Evolutionary conservation across 129 eudicot genomes (phyloP).

Genomic region (Lonicera japonica): DNA sequence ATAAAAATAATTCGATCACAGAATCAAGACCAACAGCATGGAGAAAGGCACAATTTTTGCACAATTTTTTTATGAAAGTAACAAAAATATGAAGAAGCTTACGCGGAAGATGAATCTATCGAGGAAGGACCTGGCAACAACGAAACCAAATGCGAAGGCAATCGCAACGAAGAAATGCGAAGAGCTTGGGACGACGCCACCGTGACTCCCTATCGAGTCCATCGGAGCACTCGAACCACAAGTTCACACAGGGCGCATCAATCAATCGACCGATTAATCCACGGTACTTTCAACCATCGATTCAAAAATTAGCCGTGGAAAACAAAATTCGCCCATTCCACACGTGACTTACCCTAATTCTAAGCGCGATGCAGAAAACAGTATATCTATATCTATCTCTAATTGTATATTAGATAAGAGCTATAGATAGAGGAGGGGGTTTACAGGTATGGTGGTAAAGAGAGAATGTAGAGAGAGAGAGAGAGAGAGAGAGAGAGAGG

Average conservation of each 20-base stretch:
- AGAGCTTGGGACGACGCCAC: constrained; percentile 34
- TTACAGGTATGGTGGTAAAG: no score
- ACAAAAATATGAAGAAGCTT: constrained; percentile 23
- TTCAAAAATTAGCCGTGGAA: neutral
- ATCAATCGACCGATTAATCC: neutral
- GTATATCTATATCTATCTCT: no score
- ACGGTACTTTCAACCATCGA: neutral
- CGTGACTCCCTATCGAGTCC: constrained; percentile 56
- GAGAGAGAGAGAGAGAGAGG: neutral
- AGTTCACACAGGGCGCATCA: constrained; percentile 12
- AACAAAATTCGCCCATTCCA: neutral
- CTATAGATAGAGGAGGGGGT: neutral
- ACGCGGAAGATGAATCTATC: constrained; percentile 69
- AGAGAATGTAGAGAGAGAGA: no score
- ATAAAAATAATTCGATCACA: no score
- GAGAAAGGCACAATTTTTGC: no score
- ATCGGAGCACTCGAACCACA: constrained; percentile 25
- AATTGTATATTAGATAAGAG: neutral
- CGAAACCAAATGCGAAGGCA: constrained; percentile 48
- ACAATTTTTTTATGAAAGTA: no score
- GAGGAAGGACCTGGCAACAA: constrained; percentile 60
- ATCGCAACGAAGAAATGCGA: constrained; percentile 52
- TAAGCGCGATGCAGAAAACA: neutral
- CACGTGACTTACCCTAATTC: neutral
- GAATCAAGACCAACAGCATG: no score